A percentile compares a stretch with the other conserved stretches of the same genome.
phyloP scores from a whole-genome alignment of 140 eudicot genomes.

The Bidens hawaiensis region DNA sequence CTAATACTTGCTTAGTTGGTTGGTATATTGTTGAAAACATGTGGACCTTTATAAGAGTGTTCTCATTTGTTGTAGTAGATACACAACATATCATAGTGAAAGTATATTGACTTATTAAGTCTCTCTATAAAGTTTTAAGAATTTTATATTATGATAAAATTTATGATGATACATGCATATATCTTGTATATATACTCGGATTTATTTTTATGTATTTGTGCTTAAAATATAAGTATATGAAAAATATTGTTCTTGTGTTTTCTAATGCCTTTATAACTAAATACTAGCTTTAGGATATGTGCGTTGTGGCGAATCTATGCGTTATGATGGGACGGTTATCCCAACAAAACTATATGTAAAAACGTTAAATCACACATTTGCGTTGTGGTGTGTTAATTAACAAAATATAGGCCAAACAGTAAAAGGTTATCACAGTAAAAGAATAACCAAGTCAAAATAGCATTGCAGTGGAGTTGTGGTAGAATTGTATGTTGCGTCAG shows the following conservation, averaged over 20 bases:
- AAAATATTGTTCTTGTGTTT: neutral
- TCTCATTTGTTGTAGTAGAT: conserved; percentile 18
- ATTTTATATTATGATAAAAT: too few relatives aligned
- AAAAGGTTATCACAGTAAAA: too few relatives aligned
- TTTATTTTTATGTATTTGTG: neutral
- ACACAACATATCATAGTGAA: neutral
- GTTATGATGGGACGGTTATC: too few relatives aligned
- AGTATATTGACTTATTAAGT: neutral
- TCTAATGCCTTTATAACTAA: neutral
- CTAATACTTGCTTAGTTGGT: conserved; percentile 31
- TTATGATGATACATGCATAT: neutral
- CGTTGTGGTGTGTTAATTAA: too few relatives aligned
- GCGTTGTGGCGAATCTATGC: too few relatives aligned
- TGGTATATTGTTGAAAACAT: conserved; percentile 19
- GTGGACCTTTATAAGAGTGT: conserved; percentile 4
- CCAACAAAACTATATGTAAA: too few relatives aligned
- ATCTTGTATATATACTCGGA: neutral
- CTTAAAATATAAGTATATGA: neutral
- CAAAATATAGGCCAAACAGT: too few relatives aligned
- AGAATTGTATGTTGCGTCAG: too few relatives aligned
- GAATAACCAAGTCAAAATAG: too few relatives aligned
- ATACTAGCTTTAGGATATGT: too few relatives aligned
- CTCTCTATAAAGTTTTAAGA: neutral
- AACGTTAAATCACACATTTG: too few relatives aligned
- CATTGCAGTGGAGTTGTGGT: too few relatives aligned